Evolutionary conservation across 1,284 basidiomycete genomes (phyloP).

Genomic region (Ganoderma sp.): DNA sequence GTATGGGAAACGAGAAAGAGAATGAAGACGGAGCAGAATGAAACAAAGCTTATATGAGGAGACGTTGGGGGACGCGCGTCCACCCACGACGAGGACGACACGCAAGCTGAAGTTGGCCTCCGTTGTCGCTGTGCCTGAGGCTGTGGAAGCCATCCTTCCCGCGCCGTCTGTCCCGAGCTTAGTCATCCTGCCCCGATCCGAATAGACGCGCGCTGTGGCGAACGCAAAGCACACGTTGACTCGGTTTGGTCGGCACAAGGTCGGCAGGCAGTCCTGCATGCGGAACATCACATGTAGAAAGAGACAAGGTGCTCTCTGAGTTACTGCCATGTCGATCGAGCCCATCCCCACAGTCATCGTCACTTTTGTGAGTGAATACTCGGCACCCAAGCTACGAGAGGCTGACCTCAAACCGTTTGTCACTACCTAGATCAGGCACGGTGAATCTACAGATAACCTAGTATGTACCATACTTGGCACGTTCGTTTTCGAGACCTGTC

Average conservation of each 20-base stretch:
- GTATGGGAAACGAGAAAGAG: neutral
- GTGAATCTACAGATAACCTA: conserved; percentile 76
- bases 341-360: conserved; percentile 32
- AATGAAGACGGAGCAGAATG: conserved; percentile 4
- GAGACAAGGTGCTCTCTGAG: neutral
- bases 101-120: neutral
- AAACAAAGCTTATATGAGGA: conserved; percentile 17
- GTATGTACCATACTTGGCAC: conserved; percentile 47
- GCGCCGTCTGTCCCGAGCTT: conserved; percentile 7
- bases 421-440: conserved; percentile 63
- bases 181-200: conserved; percentile 7
- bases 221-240: conserved; percentile 5
- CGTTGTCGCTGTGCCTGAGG: conserved; percentile 3
- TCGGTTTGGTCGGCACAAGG: neutral
- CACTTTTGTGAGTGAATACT: conserved; percentile 36
- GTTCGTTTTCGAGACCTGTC: neutral
- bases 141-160: conserved; percentile 18
- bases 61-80: conserved; percentile 33
- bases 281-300: neutral
- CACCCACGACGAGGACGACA: conserved; percentile 25
- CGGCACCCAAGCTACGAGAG: no score
- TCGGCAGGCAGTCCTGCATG: no score
- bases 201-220: neutral
- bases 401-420: neutral
- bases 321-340: conserved; percentile 20